Evolutionary conservation across 2,329 filamentous ascomycete species (phyloP).

Genomic region (Pezicula rhizophila): DNA sequence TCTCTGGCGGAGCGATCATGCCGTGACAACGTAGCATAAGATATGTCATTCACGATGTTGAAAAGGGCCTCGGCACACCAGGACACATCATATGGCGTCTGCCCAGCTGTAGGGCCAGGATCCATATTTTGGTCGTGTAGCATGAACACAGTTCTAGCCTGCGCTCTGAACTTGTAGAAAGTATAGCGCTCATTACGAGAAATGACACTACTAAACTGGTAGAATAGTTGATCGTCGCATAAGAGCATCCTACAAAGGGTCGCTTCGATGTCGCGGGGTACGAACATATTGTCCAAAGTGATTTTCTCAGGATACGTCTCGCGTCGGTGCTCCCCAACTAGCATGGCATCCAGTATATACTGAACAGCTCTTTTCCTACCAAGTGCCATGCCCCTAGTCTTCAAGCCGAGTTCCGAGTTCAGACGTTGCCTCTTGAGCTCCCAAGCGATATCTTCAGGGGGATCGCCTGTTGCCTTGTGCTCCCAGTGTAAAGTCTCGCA

Average conservation of each 20-base stretch:
- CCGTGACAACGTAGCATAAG: slow-evolving; percentile 10
- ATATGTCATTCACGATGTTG: slow-evolving; percentile 19
- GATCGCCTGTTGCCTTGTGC: slow-evolving; percentile 15
- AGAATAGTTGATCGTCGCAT: slow-evolving; percentile 19
- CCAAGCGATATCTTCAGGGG: slow-evolving; percentile 16
- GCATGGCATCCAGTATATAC: slow-evolving; percentile 24
- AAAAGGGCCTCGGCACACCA: slow-evolving; percentile 21
- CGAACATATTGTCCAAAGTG: slow-evolving; percentile 10
- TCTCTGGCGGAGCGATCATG: slow-evolving; percentile 15
- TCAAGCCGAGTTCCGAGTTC: slow-evolving; percentile 1
- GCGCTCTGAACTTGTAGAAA: slow-evolving; percentile 18
- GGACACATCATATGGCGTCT: slow-evolving; percentile 16
- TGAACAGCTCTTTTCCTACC: slow-evolving; percentile 15
- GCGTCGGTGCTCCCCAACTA: slow-evolving; percentile 16
- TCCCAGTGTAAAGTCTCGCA: slow-evolving; percentile 23
- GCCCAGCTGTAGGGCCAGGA: slow-evolving; percentile 13
- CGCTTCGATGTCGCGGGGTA: slow-evolving; percentile 18
- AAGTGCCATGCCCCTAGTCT: slow-evolving; percentile 11
- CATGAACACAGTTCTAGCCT: slow-evolving; percentile 14
- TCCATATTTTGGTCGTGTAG: slow-evolving; percentile 18
- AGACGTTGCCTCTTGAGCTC: slow-evolving; percentile 15
- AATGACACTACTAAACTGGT: slow-evolving; percentile 18
- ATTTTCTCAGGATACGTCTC: slow-evolving; percentile 21
- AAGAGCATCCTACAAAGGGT: slow-evolving; percentile 21
- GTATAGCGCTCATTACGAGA: slow-evolving; percentile 16